Percentiles rank a stretch among this genome's conserved stretches.
phyloP scores from a whole-genome alignment of 306 rosid species.

The Citrullus colocynthis region DNA sequence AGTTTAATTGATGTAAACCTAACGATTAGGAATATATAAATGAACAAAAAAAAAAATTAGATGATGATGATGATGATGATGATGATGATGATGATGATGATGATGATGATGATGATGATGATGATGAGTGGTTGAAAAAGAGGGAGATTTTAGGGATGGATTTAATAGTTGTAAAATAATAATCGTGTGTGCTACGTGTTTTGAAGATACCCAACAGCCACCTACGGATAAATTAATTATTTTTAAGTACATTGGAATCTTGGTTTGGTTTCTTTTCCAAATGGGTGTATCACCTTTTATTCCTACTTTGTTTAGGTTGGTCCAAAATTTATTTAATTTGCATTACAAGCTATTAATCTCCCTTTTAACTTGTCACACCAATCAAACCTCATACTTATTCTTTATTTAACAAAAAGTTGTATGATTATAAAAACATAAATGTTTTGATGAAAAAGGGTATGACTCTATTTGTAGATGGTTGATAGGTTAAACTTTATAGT shows the following conservation, averaged over 20 bases:
- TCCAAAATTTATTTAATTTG: neutral
- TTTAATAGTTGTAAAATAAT: neutral
- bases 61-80: no score
- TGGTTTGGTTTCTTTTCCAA: neutral
- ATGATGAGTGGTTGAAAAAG: neutral
- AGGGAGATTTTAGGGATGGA: neutral
- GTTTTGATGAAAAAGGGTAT: neutral
- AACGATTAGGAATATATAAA: neutral
- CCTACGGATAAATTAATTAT: neutral
- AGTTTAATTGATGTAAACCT: no score
- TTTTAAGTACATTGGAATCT: neutral
- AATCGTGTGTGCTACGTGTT: constrained; percentile 3
- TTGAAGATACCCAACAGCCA: constrained; percentile 8
- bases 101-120: no score
- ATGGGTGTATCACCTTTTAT: neutral
- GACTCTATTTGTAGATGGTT: neutral
- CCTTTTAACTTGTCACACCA: neutral
- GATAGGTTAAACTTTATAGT: neutral
- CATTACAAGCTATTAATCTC: neutral
- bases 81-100: no score
- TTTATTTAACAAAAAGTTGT: neutral
- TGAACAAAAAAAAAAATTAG: neutral
- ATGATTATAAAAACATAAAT: neutral
- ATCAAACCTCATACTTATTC: neutral
- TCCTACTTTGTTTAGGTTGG: neutral